Evolutionary conservation across 176 grass and related monocot genomes (phyloP).

Genomic region (Paspalum vaginatum): DNA sequence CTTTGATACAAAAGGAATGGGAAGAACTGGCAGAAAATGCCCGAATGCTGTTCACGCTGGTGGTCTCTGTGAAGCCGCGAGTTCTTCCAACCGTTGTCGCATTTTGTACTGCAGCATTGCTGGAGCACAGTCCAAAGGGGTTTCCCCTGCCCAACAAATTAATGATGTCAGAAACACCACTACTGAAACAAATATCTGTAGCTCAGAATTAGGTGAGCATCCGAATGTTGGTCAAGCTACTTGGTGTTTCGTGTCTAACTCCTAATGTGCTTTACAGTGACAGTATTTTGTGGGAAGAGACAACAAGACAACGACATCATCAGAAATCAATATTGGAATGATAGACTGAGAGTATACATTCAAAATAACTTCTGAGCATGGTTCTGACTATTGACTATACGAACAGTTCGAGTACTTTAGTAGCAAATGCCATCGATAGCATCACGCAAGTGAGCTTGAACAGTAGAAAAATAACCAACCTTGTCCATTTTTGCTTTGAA

Average conservation of each 20-base stretch:
- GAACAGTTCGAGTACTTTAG: background rate
- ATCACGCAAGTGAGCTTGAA: background rate
- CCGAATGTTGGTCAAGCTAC: background rate
- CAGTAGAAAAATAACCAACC: conserved; percentile 30
- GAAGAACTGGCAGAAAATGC: background rate
- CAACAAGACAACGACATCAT: background rate
- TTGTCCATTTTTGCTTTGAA: conserved; percentile 94
- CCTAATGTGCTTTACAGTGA: background rate
- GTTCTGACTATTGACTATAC: background rate
- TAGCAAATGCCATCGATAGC: background rate
- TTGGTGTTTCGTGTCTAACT: background rate
- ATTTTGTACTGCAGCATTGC: conserved; percentile 98
- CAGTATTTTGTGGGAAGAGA: background rate
- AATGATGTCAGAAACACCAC: background rate
- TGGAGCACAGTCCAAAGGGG: conserved; percentile 93
- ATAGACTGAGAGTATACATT: background rate
- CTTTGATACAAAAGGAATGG: background rate
- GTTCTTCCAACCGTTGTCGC: conserved; percentile 70
- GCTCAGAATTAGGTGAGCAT: background rate
- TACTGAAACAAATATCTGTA: background rate
- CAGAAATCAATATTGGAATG: background rate
- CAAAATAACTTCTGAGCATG: background rate
- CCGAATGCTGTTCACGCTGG: conserved; percentile 6
- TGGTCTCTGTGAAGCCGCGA: conserved; percentile 35
- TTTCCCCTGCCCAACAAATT: conserved; percentile 76